phyloP scores from a whole-genome alignment of 768 basidiomycete genomes.

The Lentinus brumalis region DNA sequence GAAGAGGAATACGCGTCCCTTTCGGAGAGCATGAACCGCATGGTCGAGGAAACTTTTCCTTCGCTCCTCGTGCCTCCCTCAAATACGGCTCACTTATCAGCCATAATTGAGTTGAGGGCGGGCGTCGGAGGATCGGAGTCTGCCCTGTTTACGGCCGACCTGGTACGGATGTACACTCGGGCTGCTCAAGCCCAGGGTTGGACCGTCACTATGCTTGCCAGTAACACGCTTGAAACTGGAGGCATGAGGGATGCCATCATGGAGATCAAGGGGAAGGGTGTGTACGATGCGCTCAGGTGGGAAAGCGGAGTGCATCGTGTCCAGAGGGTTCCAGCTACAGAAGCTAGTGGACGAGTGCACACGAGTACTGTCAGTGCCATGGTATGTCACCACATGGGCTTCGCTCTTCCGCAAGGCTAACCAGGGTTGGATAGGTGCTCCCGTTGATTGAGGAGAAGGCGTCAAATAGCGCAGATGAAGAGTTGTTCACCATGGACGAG shows the following conservation, averaged over 20 bases:
- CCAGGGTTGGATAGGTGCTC: conserved; percentile 57
- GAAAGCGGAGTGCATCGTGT: conserved; percentile 97
- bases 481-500: conserved; percentile 80
- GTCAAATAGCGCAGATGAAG: conserved; percentile 42
- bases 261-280: conserved; percentile 76
- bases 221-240: conserved; percentile 58
- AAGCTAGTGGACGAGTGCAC: conserved; percentile 84
- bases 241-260: conserved; percentile 78
- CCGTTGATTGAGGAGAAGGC: conserved; percentile 75
- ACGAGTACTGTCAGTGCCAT: conserved; percentile 89
- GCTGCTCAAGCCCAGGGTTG: conserved; percentile 59
- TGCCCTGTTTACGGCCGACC: conserved; percentile 74
- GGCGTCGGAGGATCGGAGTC: conserved; percentile 94
- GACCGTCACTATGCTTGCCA: conserved; percentile 61
- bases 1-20: conserved; percentile 62
- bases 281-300: conserved; percentile 80
- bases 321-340: conserved; percentile 91
- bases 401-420: too few relatives aligned
- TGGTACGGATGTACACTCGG: conserved; percentile 82
- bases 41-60: conserved; percentile 55
- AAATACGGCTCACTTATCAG: conserved; percentile 63
- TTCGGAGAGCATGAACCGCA: conserved; percentile 30
- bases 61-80: conserved; percentile 74
- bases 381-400: conserved; percentile 45
- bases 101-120: conserved; percentile 87